These are phyloP conservation scores for Halenospora varia DNA, from an alignment of 495 filamentous ascomycete genomes.

Conservation along the genomic window DNA sequence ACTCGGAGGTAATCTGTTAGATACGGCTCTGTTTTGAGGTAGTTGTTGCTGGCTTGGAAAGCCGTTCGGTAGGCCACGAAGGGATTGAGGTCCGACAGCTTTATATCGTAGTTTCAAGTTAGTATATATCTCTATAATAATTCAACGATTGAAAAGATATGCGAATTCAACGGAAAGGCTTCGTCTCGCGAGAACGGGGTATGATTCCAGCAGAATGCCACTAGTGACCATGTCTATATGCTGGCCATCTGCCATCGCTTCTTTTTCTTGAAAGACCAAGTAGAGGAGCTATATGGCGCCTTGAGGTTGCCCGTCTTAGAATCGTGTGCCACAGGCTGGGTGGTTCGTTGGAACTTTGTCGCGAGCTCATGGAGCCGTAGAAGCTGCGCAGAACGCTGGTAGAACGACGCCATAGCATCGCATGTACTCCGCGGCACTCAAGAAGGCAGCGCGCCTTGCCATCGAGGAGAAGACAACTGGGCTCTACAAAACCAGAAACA, in stretches of 20 bases:
- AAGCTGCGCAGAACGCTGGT: not conserved
- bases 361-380: not conserved
- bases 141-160: not conserved
- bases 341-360: not conserved
- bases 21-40: conserved; percentile 59
- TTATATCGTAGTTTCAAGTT: conserved; percentile 1
- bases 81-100: conserved; percentile 65
- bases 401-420: not conserved
- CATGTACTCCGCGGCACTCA: not conserved
- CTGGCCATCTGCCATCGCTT: too few relatives aligned
- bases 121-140: not conserved
- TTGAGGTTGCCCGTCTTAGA: too few relatives aligned
- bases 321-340: too few relatives aligned
- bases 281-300: too few relatives aligned
- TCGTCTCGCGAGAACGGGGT: too few relatives aligned
- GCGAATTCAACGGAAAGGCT: not conserved
- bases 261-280: too few relatives aligned
- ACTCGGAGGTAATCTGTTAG: conserved; percentile 69
- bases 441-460: not conserved
- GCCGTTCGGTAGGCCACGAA: conserved; percentile 63
- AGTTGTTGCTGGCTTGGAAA: conserved; percentile 64
- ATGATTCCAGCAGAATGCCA: too few relatives aligned
- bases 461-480: not conserved
- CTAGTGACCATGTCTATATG: too few relatives aligned
- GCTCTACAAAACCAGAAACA: not conserved